Conservation (phyloP, 805 yeast genomes). For the Candida silvatica region DNA sequence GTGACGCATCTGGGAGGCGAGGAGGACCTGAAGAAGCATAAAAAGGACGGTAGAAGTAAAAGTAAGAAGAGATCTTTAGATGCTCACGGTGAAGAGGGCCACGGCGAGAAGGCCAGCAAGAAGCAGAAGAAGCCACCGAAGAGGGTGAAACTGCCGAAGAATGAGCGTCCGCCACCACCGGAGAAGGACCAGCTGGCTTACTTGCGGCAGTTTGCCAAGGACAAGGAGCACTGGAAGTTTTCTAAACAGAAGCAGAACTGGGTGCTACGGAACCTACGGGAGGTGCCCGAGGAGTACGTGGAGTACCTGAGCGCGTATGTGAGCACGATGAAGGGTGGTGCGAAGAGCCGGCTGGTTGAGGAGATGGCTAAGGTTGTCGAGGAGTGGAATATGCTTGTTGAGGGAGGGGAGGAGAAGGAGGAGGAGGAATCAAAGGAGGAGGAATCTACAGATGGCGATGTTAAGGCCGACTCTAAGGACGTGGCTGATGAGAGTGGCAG, state of each 20-base stretch:
- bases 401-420: conserved; percentile 32
- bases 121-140: conserved; percentile 52
- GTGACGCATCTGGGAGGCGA: conserved; percentile 11
- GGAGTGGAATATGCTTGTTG: conserved; percentile 49
- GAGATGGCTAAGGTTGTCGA: conserved; percentile 38
- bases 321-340: conserved; percentile 61
- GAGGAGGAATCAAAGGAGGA: conserved; percentile 18
- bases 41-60: not conserved
- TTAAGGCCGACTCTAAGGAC: conserved; percentile 11
- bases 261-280: conserved; percentile 56
- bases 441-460: conserved; percentile 10
- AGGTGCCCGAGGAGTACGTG: conserved; percentile 46
- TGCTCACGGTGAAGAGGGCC: conserved; percentile 27
- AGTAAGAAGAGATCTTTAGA: conserved; percentile 1
- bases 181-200: conserved; percentile 70
- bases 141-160: conserved; percentile 59
- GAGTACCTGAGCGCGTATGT: conserved; percentile 42
- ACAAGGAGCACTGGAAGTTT: conserved; percentile 66
- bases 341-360: conserved; percentile 45
- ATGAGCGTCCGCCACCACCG: conserved; percentile 61
- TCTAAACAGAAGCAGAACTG: conserved; percentile 84
- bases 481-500: conserved; percentile 7
- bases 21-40: not conserved
- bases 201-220: conserved; percentile 47
- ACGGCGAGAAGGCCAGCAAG: conserved; percentile 18